Base-by-base conservation (phyloP, 305 asterid genomes). In the Solanum chacoense region DNA sequence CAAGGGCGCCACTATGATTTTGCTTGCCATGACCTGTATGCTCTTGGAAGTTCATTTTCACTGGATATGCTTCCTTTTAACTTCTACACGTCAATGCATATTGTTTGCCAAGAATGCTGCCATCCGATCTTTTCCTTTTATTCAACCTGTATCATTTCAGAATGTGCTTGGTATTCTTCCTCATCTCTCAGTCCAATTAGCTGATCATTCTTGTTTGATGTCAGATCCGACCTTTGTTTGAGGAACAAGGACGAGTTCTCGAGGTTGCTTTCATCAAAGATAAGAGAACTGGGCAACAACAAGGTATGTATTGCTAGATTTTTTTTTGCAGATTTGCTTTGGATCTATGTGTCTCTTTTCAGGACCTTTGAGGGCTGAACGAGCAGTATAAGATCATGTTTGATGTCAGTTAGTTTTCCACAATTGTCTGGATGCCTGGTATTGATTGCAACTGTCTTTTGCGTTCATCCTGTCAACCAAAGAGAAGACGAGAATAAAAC, bases 241-340 rank as follows among this genome's bases (percentile, higher is more conserved):
- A 95, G 85, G 93, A 94, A 85, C 98, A 97, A 84, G 99, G 99
- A 81, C 91, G 65, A 29, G 99, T 97, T 89, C 85, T 97, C 87
- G 99, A 97, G 93, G 98, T 97, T 91, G 99, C 99, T 91, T 89
- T 96, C 92, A 97, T 97, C 90, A 96, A 92, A 94, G 99, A 97
- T 91, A 97, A 94, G 94, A 95, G 96, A 91, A 96, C 99, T 72
- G 99, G 99, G 75, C 96, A 93, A 87, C 99, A 95, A 87, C 99
- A 97, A 97, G 99, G 99, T 97, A 93, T 91, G 97, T 92, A 75
- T 81, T 78, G 84, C 40, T 88, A 85, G 74, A 55, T 35, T 83
- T 65, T 83, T 85, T 63, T 63, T 89, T 78, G 78, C 86, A 4
- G 59, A 91, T 74, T 32, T 88, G 36, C 67, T 42, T 89, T 78